Evolutionary conservation across 352 stramenopile species (phyloP).

Genomic region (Phytophthora quininea): DNA sequence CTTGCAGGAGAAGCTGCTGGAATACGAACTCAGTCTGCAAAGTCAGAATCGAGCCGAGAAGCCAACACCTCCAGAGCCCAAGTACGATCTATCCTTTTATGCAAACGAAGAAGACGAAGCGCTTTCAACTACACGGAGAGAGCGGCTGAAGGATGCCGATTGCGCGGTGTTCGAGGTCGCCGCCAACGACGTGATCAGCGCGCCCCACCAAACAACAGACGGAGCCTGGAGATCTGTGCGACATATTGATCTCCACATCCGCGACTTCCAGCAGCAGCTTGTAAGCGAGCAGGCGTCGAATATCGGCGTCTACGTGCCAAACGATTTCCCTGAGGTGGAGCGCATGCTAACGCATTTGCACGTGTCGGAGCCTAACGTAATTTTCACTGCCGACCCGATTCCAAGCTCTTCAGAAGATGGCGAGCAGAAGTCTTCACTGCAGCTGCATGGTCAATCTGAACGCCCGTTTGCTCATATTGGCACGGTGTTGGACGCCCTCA

Average conservation of each 20-base stretch:
- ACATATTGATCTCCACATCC: constrained; percentile 69
- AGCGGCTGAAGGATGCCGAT: constrained; percentile 45
- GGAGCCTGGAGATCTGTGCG: constrained; percentile 65
- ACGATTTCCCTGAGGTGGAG: constrained; percentile 52
- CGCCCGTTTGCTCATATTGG: constrained; percentile 64
- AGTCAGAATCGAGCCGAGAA: constrained; percentile 28
- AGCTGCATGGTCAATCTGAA: constrained; percentile 20
- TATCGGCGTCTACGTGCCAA: constrained; percentile 81
- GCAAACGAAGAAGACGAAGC: constrained; percentile 33
- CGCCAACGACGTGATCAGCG: constrained; percentile 67
- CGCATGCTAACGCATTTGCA: constrained; percentile 57
- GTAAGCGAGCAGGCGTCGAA: constrained; percentile 74
- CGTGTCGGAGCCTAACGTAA: constrained; percentile 50
- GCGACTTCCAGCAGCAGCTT: constrained; percentile 47
- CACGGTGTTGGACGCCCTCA: constrained; percentile 69
- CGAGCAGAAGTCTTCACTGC: constrained; percentile 18
- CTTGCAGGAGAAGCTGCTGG: constrained; percentile 77
- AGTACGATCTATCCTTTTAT: constrained; percentile 64
- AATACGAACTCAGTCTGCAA: constrained; percentile 78
- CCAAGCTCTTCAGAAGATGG: neutral
- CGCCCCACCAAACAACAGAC: constrained; percentile 59
- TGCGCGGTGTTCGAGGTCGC: constrained; percentile 53
- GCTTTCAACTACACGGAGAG: constrained; percentile 30
- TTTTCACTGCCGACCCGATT: constrained; percentile 48
- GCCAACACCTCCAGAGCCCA: constrained; percentile 34